Base-by-base conservation (phyloP, 1,139 yeast genomes). In the Kodamaea arcana region DNA sequence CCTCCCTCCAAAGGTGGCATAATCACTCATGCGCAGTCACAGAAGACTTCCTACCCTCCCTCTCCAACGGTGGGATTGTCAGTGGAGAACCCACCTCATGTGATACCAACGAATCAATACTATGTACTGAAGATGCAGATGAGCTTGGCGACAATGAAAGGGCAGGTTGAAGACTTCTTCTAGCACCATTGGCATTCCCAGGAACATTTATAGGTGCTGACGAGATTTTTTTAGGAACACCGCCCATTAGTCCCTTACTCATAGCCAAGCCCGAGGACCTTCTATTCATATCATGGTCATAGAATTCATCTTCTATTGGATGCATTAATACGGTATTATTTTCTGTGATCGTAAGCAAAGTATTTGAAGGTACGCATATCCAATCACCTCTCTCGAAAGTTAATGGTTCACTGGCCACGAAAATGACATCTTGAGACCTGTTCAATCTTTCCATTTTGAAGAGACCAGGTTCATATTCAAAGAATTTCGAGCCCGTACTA, bases 311-410 rank as follows among this genome's bases (percentile, higher is more conserved):
- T 34, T 74, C 66, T 24, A 92, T 84, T 1, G 98, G 98, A 52
- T 90, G 95, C 67, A 92, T 66, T 35, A 92, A 65, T 7, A 92
- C 94, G 1, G 95, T 86, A 52, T 88, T 94, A 37, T 62, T 60
- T 37, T 78, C 81, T 44, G 81, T 81, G 40, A 92, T 81, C 1
- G 95, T 84, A n/a, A 92, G 58, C 3, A 83, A 64, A 2, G 97
- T 83, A 57, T 92, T 92, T 3, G 97, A 83, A 2, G 97, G 98
- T 1, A 92, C 95, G 13, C 96, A 83, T 40, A 92, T 84, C 98
- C 98, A 92, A 61, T 92, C 98, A 27, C 92, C 92, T 39, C 98
- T 68, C 62, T 92, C 97, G 59, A 92, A 92, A 0, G 98, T 92
- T 39, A 92, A 69, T 0, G 98, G 98, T 54, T 92, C 98, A 24